Base-by-base conservation (phyloP, 345 rosid species). In the Salix viminalis region DNA sequence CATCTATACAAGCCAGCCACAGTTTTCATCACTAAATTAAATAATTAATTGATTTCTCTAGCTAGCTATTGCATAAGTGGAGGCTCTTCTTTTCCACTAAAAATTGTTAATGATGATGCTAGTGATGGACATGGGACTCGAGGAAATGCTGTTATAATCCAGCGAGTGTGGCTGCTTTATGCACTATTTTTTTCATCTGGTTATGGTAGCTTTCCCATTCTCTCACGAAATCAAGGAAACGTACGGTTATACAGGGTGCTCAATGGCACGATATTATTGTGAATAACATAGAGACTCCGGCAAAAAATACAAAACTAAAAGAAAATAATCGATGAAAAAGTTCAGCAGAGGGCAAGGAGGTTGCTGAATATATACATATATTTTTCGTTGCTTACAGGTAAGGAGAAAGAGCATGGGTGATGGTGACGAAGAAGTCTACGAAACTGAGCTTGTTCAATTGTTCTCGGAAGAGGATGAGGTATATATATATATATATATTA, bases 391-490 rank as follows among this genome's bases (percentile, higher is more conserved):
- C 68, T 71, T 58, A 71, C 80, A 93, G 96, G 93, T 87, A 70
- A 87, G 82, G 75, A 84, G 88, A 48, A 87, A 82, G 44, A 85
- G 83, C 62, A 74, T 85, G 83, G 94, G 83, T 52, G 89, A 79
- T 75, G 90, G 89, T 6, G 83, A 79, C n/a, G 77, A 77, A 72
- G 86, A 77, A 65, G 88, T 90, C 19, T 90, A 91, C 39, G 88
- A 91, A 83, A 95, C 94, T 61, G 98, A 96, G 72, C 98, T 93
- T 62, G 85, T 86, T 62, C 97, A 96, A 77, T 75, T 94, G 70
- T 96, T 96, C 76, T 90, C 97, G 0, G 98, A 91, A 82, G 99
- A 94, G 86, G 97, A 96, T 74, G 98, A 92, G 96, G 99, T 94
- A 85, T 26, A 4, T 32, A 4, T 30, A 4, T 32, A 3, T 30